Conservation (phyloP, 164 flowering plant species). For the Macadamia integrifolia region DNA sequence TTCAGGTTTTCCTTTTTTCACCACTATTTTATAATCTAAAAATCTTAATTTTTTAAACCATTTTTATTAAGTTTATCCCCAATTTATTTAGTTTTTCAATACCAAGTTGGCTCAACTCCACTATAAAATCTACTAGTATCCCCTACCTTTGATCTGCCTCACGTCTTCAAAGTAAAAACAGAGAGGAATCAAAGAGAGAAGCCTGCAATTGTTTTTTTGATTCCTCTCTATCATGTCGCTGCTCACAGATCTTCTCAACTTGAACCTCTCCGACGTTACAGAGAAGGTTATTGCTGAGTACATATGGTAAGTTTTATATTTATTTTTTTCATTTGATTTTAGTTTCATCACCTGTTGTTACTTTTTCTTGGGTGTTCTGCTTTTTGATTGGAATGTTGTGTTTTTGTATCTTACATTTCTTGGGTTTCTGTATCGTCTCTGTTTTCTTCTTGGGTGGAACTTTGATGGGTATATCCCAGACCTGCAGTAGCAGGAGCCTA, state of each 20-base stretch:
- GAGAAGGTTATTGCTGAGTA: conserved; percentile 32
- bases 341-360: background rate
- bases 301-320: conserved; percentile 24
- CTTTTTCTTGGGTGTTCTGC: background rate
- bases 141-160: too few relatives aligned
- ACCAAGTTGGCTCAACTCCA: too few relatives aligned
- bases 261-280: conserved; percentile 19
- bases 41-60: too few relatives aligned
- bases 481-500: too few relatives aligned
- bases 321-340: conserved; percentile 8
- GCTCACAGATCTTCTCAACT: conserved; percentile 13
- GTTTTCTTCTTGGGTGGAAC: too few relatives aligned
- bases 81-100: too few relatives aligned
- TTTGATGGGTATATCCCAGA: background rate
- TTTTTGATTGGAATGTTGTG: background rate
- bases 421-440: background rate
- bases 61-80: too few relatives aligned
- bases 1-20: too few relatives aligned
- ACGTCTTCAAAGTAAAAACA: too few relatives aligned
- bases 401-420: background rate
- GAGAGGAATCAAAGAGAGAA: too few relatives aligned
- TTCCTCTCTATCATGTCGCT: conserved; percentile 11
- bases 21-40: too few relatives aligned
- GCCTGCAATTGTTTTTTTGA: background rate
- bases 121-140: too few relatives aligned